Base-by-base conservation (phyloP, 2,329 filamentous ascomycete genomes). In the Sporothrix brasiliensis region DNA sequence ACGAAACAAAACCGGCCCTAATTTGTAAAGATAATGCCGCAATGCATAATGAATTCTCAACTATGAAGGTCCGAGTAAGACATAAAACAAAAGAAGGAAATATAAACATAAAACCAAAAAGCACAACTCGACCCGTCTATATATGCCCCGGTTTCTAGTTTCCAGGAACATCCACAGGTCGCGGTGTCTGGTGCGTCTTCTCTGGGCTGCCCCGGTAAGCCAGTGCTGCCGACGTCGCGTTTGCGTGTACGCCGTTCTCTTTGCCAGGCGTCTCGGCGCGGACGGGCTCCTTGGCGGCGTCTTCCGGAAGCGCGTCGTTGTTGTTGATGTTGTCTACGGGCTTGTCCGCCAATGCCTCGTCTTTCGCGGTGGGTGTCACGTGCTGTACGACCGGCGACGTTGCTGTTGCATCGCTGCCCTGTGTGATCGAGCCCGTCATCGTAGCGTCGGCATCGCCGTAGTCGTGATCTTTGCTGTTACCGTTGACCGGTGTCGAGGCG, bases 161-260 rank as follows among this genome's bases (percentile, higher is more conserved):
- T 11, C 70, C 56, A 3, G 54, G 41, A 47, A 80, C 76, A 72
- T 79, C 76, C 47, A 82, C 74, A 21, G 78, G 74, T 53, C 72
- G 75, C 10, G 77, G 75, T 10, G 77, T 75, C 47, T 80, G 74
- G 68, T 81, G 79, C 67, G 80, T 75, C 79, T 89, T 89, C 76
- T 89, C 88, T 30, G 87, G 87, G 75, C 87, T 89, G 74, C 85
- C 85, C 76, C 87, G 85, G 80, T 87, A 87, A 75, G 87, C 86
- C 75, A 89, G 78, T 41, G 85, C 79, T n/a, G 53, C 41, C 6
- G 68, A 34, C 72, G 74, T 10, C 71, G 63, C 10, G 75, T 73
- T 4, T 79, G 80, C 24, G 76, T 75, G 11, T 77, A 76, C 19
- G 69, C 66, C 69, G 49, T 71, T 71, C 63, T 75, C 76, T 72